Conservation (phyloP, 345 rosid genomes). For the Gossypium bickii region DNA sequence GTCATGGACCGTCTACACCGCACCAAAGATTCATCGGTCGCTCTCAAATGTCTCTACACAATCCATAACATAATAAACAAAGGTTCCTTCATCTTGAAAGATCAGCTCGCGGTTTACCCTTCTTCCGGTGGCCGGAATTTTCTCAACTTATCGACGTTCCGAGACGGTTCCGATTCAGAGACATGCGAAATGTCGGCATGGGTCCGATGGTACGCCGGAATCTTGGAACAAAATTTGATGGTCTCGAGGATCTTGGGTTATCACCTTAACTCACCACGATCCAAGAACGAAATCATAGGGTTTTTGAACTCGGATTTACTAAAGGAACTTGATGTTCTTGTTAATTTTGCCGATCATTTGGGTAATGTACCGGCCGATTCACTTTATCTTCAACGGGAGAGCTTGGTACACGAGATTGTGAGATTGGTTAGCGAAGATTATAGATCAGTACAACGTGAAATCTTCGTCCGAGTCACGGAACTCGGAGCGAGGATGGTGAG, state of each 20-base stretch:
- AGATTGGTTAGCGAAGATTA: slow-evolving; percentile 47
- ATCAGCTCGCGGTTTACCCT: slow-evolving; percentile 40
- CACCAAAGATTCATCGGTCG: slow-evolving; percentile 38
- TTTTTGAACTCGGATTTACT: slow-evolving; percentile 30
- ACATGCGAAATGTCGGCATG: slow-evolving; percentile 38
- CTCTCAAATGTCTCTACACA: slow-evolving; percentile 50
- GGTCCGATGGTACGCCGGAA: slow-evolving; percentile 62
- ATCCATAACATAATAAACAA: slow-evolving; percentile 35
- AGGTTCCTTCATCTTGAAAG: slow-evolving; percentile 39
- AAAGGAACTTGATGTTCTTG: slow-evolving; percentile 35
- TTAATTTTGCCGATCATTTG: slow-evolving; percentile 25
- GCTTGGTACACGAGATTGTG: slow-evolving; percentile 44
- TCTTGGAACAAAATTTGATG: slow-evolving; percentile 38
- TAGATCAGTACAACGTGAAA: slow-evolving; percentile 36
- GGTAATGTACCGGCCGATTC: slow-evolving; percentile 34
- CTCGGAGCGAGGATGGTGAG: slow-evolving; percentile 27
- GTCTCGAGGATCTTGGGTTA: slow-evolving; percentile 41
- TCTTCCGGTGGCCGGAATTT: slow-evolving; percentile 41
- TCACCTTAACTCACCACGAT: slow-evolving; percentile 18
- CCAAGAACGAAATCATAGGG: slow-evolving; percentile 3
- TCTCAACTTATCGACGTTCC: slow-evolving; percentile 41
- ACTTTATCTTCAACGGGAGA: slow-evolving; percentile 37
- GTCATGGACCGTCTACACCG: slow-evolving; percentile 43
- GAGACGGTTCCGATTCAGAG: slow-evolving; percentile 31
- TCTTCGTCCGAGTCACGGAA: slow-evolving; percentile 35